Conservation (phyloP, 2,329 filamentous ascomycete species). For the Parasarocladium wereldwijsianum region DNA sequence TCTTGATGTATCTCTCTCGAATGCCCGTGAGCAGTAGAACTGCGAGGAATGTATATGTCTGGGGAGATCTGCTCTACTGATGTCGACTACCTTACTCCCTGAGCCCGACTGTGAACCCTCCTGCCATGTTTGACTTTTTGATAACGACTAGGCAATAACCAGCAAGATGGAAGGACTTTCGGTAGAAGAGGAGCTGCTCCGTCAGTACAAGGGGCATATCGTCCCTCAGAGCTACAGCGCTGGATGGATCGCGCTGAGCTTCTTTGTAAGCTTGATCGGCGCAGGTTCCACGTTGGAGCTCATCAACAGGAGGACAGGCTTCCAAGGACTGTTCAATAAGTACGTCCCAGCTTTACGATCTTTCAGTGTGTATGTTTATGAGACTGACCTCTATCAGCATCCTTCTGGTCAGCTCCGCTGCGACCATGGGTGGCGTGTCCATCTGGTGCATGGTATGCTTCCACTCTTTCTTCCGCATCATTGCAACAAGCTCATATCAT, state of each 20-base stretch:
- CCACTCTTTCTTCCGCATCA: neutral
- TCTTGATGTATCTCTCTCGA: no score
- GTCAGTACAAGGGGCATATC: conserved; percentile 26
- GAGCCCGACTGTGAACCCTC: no score
- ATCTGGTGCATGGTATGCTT: conserved; percentile 53
- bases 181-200: conserved; percentile 15
- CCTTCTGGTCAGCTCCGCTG: conserved; percentile 46
- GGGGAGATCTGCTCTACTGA: no score
- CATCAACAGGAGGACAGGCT: conserved; percentile 60
- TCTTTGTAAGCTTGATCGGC: conserved; percentile 63
- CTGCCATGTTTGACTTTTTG: no score
- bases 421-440: conserved; percentile 59
- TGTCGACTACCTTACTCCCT: no score
- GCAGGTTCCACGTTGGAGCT: conserved; percentile 69
- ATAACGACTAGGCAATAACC: no score
- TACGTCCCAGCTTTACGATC: conserved; percentile 20
- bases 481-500: conserved; percentile 10
- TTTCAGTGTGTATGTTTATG: neutral
- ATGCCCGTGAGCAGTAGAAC: no score
- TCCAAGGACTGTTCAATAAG: conserved; percentile 56
- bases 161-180: conserved; percentile 3
- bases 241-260: conserved; percentile 57
- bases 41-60: no score
- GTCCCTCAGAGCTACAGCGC: conserved; percentile 35
- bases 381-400: conserved; percentile 26